phyloP scores from a whole-genome alignment of 345 rosid genomes.

The Toxicodendron radicans region DNA sequence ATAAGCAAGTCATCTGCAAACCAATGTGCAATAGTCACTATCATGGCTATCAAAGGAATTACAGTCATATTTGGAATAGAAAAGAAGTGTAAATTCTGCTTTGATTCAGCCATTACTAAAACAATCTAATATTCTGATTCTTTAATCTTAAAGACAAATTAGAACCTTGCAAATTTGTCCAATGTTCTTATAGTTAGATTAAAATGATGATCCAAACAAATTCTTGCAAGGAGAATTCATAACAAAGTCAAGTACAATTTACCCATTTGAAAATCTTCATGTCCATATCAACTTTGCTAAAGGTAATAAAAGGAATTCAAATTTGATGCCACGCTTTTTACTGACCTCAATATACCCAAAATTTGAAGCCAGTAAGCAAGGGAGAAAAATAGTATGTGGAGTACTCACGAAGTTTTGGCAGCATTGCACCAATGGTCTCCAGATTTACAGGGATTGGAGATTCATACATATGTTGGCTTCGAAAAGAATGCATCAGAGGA shows the following conservation, averaged over 20 bases:
- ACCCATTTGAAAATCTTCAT: not conserved
- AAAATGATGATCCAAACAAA: not conserved
- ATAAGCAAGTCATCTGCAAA: slow-evolving; percentile 69
- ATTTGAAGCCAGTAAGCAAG: not conserved
- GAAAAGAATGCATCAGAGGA: slow-evolving; percentile 72
- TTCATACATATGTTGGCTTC: slow-evolving; percentile 79
- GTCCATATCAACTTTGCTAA: not conserved
- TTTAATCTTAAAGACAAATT: not conserved
- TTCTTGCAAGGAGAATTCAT: not conserved
- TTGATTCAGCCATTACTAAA: not conserved
- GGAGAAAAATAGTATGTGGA: too few species aligned
- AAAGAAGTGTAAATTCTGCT: not conserved
- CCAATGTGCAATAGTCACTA: slow-evolving; percentile 21
- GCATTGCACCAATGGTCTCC: slow-evolving; percentile 91
- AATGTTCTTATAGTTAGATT: not conserved
- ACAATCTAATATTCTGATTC: not conserved
- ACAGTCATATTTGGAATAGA: not conserved
- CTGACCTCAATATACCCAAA: not conserved
- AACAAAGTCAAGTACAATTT: not conserved
- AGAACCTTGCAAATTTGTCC: not conserved
- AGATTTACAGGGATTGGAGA: slow-evolving; percentile 70
- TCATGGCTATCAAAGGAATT: slow-evolving; percentile 11
- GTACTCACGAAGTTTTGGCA: slow-evolving; percentile 88
- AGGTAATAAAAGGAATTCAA: not conserved
- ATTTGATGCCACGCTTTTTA: not conserved